phyloP scores from a whole-genome alignment of 345 rosid species.

The Streptanthus diversifolius region DNA sequence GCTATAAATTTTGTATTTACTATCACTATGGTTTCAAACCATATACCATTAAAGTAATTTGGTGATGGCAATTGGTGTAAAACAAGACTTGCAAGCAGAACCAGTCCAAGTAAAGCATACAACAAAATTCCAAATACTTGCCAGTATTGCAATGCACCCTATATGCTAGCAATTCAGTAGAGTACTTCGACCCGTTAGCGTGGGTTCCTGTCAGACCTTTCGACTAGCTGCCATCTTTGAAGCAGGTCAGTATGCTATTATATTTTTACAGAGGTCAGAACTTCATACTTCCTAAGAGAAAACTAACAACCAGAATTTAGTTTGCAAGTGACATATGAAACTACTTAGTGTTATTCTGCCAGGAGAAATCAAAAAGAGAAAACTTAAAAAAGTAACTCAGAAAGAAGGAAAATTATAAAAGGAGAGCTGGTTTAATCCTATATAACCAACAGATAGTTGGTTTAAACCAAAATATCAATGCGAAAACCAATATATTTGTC shows the following conservation, averaged over 20 bases:
- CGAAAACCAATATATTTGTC: slow-evolving; percentile 16
- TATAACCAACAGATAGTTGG: neutral
- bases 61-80: neutral
- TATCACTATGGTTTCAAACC: slow-evolving; percentile 13
- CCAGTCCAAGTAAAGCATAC: slow-evolving; percentile 20
- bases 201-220: slow-evolving; percentile 34
- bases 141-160: slow-evolving; percentile 36
- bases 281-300: slow-evolving; percentile 23
- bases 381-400: slow-evolving; percentile 2
- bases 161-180: slow-evolving; percentile 36
- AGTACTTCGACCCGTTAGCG: slow-evolving; percentile 33
- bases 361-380: slow-evolving; percentile 1
- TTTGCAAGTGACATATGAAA: slow-evolving; percentile 16
- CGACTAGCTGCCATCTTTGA: slow-evolving; percentile 38
- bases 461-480: slow-evolving; percentile 16
- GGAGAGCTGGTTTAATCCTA: slow-evolving; percentile 8
- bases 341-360: slow-evolving; percentile 7
- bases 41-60: slow-evolving; percentile 1
- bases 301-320: slow-evolving; percentile 30
- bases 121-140: slow-evolving; percentile 30
- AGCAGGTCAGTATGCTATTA: slow-evolving; percentile 32
- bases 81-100: neutral
- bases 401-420: neutral
- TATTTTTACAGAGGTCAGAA: slow-evolving; percentile 28
- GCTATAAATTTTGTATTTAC: neutral